Evolutionary conservation across 768 basidiomycete species (phyloP), one percentile per base, ranked within the genome.

Genomic region (Cyathus striatus): DNA sequence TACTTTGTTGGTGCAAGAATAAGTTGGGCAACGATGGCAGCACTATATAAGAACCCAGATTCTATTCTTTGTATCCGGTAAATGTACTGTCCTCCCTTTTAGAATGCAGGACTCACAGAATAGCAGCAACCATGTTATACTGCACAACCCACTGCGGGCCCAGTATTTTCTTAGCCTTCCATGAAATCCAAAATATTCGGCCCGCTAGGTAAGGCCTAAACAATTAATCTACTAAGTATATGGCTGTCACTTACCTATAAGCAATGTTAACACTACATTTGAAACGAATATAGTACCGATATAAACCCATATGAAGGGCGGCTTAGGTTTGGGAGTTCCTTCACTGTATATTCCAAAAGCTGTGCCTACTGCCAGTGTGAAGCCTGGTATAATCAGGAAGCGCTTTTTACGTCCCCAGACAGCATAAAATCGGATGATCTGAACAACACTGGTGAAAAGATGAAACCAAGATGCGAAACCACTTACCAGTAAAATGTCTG

Each of bases 161-260:
- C 49, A 59, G 46, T 9, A 58, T 48, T 14, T 23, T 43, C 9
- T 51, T 51, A 4, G 59, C 54, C 35, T 58, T 49, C 33, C 53
- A 55, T 3, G 61, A 56, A 24, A 62, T 58, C 55, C 57, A 62
- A 44, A 57, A 47, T 38, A 64, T 61, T 5, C 57, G 52, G 7
- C 59, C 57, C n/a, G 61, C 62, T 63, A 24, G 10, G 27, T 30
- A 16, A 10, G 27, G 2, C 10, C 14, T 3, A 20, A 14, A 35
- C 17, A 16, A 10, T 23, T 9, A 5, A 16, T 35, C 20, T 16
- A 6, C 9, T 18, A 22, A 23, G 22, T 17, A 36, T 20, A 20
- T 2, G 32, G 4, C 26, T 12, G 27, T 1, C 9, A 32, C 20
- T 34, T 6, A 56, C 59, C 55, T 14, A 54, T 57, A 20, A 60